Conservation (phyloP, 768 basidiomycete species). For the Rhodosporidiobolus odoratus region DNA sequence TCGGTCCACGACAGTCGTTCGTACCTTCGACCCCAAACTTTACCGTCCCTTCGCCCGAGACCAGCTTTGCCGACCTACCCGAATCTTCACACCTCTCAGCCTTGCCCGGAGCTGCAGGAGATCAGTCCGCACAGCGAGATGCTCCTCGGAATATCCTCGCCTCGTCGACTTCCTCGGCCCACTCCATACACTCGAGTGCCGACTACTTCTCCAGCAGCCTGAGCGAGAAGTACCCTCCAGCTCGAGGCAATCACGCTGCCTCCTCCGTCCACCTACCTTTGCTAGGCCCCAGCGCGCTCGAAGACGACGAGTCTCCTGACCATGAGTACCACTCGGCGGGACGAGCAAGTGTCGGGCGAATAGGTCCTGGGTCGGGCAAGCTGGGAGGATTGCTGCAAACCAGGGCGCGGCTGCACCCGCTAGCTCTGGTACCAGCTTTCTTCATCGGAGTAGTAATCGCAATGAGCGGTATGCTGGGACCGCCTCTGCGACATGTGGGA, state of each 20-base stretch:
- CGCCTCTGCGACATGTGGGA: not conserved
- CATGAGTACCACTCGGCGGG: not conserved
- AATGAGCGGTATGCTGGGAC: constrained; percentile 6
- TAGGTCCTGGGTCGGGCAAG: too few species aligned
- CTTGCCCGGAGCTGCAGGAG: not conserved
- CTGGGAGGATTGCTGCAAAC: not conserved
- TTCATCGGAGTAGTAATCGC: constrained; percentile 23
- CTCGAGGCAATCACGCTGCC: not conserved
- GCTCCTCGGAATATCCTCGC: not conserved
- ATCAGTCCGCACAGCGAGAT: too few species aligned
- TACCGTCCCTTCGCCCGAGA: not conserved
- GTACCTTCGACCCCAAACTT: constrained; percentile 6
- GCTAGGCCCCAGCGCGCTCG: not conserved
- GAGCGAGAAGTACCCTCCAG: constrained; percentile 9
- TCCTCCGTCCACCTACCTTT: constrained; percentile 27
- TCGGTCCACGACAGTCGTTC: constrained; percentile 2
- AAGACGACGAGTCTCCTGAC: constrained; percentile 11
- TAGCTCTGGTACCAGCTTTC: constrained; percentile 26
- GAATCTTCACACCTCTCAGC: not conserved
- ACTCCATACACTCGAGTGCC: not conserved
- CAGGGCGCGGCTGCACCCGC: constrained; percentile 30
- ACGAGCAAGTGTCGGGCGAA: not conserved
- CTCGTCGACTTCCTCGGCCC: not conserved
- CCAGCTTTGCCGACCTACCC: not conserved
- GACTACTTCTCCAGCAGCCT: not conserved